phyloP scores from a whole-genome alignment of 768 basidiomycete genomes.

The Tremella yokohamensis region DNA sequence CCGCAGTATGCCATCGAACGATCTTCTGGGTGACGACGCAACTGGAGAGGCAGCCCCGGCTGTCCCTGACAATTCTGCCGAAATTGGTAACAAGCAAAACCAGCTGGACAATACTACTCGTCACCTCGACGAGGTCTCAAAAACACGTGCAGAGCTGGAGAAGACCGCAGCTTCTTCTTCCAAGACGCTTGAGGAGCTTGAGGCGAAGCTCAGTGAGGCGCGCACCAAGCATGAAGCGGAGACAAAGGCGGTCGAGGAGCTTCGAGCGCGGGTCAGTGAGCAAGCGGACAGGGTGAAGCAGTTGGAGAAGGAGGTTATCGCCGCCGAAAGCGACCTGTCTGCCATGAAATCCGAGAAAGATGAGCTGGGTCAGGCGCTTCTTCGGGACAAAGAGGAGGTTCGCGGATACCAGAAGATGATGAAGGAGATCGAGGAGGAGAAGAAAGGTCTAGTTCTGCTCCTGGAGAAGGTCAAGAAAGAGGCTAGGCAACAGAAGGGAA shows the following conservation, averaged over 20 bases:
- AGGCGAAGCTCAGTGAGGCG: conserved; percentile 76
- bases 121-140: conserved; percentile 64
- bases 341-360: conserved; percentile 82
- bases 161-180: conserved; percentile 65
- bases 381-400: conserved; percentile 90
- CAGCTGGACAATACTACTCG: conserved; percentile 75
- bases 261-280: conserved; percentile 65
- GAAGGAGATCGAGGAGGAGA: conserved; percentile 70
- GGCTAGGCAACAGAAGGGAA: conserved; percentile 89
- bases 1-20: conserved; percentile 6
- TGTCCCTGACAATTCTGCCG: conserved; percentile 64
- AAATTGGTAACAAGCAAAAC: conserved; percentile 83
- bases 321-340: conserved; percentile 85
- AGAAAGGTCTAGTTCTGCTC: conserved; percentile 65
- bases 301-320: conserved; percentile 72
- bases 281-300: conserved; percentile 73
- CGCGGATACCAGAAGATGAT: conserved; percentile 76
- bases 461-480: conserved; percentile 86
- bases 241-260: conserved; percentile 62
- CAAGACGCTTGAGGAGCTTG: conserved; percentile 70
- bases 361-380: conserved; percentile 77
- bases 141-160: conserved; percentile 67
- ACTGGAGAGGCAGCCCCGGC: conserved; percentile 16
- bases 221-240: conserved; percentile 85
- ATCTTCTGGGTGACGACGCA: conserved; percentile 48